Evolutionary conservation across 2,329 filamentous ascomycete species (phyloP).

Genomic region (Orbilia javanica): DNA sequence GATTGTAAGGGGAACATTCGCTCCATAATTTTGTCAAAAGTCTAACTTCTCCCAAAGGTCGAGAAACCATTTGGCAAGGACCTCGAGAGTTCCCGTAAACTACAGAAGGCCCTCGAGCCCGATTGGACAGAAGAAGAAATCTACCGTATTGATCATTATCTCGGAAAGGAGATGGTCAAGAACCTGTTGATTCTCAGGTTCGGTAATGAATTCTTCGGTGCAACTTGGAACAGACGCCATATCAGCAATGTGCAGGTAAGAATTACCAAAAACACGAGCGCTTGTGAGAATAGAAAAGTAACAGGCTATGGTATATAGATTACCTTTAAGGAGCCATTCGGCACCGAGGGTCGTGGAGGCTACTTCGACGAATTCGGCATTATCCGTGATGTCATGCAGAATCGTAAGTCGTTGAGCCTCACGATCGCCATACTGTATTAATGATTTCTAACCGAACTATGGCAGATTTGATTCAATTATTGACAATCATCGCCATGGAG

Average conservation of each 20-base stretch:
- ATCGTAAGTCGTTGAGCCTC: conserved; percentile 71
- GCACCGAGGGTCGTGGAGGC: conserved; percentile 94
- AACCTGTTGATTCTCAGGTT: conserved; percentile 98
- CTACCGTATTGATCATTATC: conserved; percentile 99
- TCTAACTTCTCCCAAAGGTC: conserved; percentile 71
- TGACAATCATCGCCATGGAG: conserved; percentile 98
- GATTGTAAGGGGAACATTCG: conserved; percentile 75
- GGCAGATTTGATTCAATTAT: conserved; percentile 86
- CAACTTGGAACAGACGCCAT: conserved; percentile 98
- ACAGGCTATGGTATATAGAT: conserved; percentile 70
- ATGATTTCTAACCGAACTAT: neutral
- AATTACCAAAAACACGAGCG: neutral
- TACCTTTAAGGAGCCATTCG: conserved; percentile 99
- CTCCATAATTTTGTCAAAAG: neutral
- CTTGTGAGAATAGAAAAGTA: conserved; percentile 63
- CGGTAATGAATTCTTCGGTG: conserved; percentile 97
- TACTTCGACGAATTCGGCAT: conserved; percentile 99
- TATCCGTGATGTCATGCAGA: conserved; percentile 99
- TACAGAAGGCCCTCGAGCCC: conserved; percentile 93
- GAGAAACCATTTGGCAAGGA: conserved; percentile 99
- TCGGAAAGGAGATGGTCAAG: conserved; percentile 99
- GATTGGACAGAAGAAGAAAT: conserved; percentile 99
- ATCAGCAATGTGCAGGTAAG: conserved; percentile 91
- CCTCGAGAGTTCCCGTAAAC: conserved; percentile 89
- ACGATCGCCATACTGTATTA: neutral